Conservation (phyloP, 352 stramenopile species). For the Phytopythium litorale region DNA sequence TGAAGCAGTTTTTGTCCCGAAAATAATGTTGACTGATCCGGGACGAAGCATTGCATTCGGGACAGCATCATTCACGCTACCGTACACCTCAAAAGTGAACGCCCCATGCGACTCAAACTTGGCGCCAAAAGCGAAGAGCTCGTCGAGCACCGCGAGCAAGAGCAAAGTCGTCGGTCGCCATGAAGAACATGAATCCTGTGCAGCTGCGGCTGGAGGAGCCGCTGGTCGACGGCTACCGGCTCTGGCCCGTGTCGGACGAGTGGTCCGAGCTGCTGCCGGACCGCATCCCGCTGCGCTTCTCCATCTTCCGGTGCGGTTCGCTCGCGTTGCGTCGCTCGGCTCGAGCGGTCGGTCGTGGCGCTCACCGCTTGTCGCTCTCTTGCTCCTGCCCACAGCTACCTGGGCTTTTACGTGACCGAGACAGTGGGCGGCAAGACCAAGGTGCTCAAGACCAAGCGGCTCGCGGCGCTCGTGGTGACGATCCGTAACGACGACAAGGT, state of each 20-base stretch:
- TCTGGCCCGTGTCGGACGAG: conserved; percentile 64
- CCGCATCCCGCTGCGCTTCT: conserved; percentile 67
- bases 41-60: no score
- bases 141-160: not conserved
- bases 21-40: no score
- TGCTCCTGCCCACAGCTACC: conserved; percentile 24
- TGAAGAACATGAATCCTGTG: conserved; percentile 77
- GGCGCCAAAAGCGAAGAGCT: not conserved
- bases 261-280: conserved; percentile 68
- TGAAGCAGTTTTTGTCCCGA: no score
- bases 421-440: conserved; percentile 62
- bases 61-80: not conserved
- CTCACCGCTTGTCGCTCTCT: not conserved
- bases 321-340: not conserved
- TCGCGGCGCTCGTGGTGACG: conserved; percentile 56
- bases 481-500: conserved; percentile 80
- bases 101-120: not conserved
- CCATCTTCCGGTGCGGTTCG: conserved; percentile 56
- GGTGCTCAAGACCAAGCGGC: conserved; percentile 47
- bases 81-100: not conserved
- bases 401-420: conserved; percentile 70
- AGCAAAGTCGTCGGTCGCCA: conserved; percentile 10
- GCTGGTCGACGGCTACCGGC: conserved; percentile 50
- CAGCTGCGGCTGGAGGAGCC: conserved; percentile 34
- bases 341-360: not conserved